Evolutionary conservation across 2,329 filamentous ascomycete genomes (phyloP), one percentile per base, ranked within the genome.

Genomic region (Claviceps sp.): DNA sequence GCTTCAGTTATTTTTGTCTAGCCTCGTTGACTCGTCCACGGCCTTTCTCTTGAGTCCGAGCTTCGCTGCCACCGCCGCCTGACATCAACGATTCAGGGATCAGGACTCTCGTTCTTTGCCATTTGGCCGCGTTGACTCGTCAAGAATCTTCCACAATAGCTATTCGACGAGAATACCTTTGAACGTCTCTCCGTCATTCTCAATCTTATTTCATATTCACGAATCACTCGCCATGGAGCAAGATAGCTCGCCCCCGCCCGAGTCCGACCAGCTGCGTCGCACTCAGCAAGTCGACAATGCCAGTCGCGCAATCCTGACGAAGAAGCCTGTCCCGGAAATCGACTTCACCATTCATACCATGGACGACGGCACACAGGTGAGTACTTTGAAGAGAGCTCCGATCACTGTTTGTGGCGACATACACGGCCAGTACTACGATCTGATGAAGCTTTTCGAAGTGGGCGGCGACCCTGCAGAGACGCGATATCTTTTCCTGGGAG

Each of bases 371-470:
- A 84, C 81, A 51, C 89, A 95, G 73, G 93, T 98, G 67, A 97
- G 81, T 80, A 98, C 93, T 56, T 73, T 86, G 67, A 93, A 98
- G 73, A 82, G 93, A 68, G 93, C 93, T 41, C 93, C 93, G 56
- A 98, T 98, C 65, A 98, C 93, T 10, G 93, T 98, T 49, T 98
- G 93, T 64, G 93, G 93, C 66, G 93, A 98, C 65, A 90, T 98
- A 51, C 93, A 98, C 70, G 93, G 93, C 60, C 93, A 98, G 73
- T 98, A 97, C 74, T 98, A 95, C 69, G 93, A 98, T 69, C 73
- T 98, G 65, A 98, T 98, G 93, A 98, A 98, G 76, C 78, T 98
- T 38, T 98, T 98, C 64, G 93, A 98, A 70, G 93, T 98, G 49
- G 93, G 93, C 59, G 93, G 93, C 58, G 93, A 98, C 68, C 93